Conservation (phyloP, 768 basidiomycete species). For the Clathrus columnatus region DNA sequence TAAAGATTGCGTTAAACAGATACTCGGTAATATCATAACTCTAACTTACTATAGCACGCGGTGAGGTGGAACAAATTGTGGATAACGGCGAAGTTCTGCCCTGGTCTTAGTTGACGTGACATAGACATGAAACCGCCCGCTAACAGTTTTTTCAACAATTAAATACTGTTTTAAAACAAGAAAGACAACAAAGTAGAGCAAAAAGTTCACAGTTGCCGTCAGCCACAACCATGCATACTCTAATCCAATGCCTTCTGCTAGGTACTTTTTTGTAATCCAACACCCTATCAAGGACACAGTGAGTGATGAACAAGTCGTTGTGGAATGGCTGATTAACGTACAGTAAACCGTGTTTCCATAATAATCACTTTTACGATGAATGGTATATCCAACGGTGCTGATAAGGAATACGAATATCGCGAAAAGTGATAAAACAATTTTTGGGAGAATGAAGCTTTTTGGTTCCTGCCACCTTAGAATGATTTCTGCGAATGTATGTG, state of each 20-base stretch:
- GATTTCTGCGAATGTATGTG: constrained; percentile 32
- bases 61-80: constrained; percentile 24
- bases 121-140: background rate
- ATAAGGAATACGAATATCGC: constrained; percentile 34
- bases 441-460: constrained; percentile 23
- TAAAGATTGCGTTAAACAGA: constrained; percentile 15
- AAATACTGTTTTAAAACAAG: constrained; percentile 33
- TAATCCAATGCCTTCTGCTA: constrained; percentile 32
- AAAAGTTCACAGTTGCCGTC: constrained; percentile 31
- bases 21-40: background rate
- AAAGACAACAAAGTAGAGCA: constrained; percentile 38
- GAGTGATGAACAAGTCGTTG: background rate
- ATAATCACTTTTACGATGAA: constrained; percentile 28
- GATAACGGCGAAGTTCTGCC: background rate
- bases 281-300: constrained; percentile 34
- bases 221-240: constrained; percentile 50
- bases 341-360: constrained; percentile 29
- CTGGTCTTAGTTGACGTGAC: background rate
- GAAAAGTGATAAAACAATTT: constrained; percentile 26
- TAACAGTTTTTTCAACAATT: constrained; percentile 19
- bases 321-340: constrained; percentile 27
- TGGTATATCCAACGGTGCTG: constrained; percentile 29
- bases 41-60: constrained; percentile 40
- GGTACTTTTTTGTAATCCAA: constrained; percentile 34
- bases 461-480: constrained; percentile 25